Base-by-base conservation (phyloP, 768 basidiomycete species). In the Amanita polypyramis region DNA sequence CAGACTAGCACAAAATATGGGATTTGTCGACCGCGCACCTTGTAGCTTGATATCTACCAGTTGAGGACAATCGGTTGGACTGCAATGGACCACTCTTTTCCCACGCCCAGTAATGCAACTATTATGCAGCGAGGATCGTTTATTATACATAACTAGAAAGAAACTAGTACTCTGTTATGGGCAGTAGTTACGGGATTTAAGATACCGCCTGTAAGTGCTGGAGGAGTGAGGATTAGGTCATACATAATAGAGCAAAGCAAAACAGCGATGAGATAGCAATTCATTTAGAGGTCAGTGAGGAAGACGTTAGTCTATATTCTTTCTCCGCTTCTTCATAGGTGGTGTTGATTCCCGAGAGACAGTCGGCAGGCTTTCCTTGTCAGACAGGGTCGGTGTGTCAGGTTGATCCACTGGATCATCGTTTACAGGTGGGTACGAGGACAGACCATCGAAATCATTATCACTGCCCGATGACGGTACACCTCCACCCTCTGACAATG, bases 291-390 rank as follows among this genome's bases (percentile, higher is more conserved):
- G 33, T 32, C 20, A 40, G 32, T 44, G 39, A 20, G 47, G 21
- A 56, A 15, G 25, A 39, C 43, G 49, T 54, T 48, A 49, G 51
- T 56, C 55, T 60, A 70, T 58, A 53, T 65, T 62, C 58, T 59
- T 67, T 53, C 72, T 71, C 52, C 77, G 71, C 60, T 69, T 79
- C 66, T 77, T 80, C 39, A 65, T 55, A 7, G 75, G 76, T 1
- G 72, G 71, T 11, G 65, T 65, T 36, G 58, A 54, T 51, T 68
- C 59, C 15, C 43, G 45, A 8, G 42, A 40, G 45, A 32, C 23
- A 29, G 47, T 36, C 29, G 47, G 48, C 44, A 29, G 39, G 20
- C 52, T 40, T 21, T 47, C 36, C 36, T 35, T 40, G 46, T 23
- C 37, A 37, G 45, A 41, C 27, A 34, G 17, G 38, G 51, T 54